Base-by-base conservation (phyloP, 352 stramenopile species). In the Phytophthora meadii region DNA sequence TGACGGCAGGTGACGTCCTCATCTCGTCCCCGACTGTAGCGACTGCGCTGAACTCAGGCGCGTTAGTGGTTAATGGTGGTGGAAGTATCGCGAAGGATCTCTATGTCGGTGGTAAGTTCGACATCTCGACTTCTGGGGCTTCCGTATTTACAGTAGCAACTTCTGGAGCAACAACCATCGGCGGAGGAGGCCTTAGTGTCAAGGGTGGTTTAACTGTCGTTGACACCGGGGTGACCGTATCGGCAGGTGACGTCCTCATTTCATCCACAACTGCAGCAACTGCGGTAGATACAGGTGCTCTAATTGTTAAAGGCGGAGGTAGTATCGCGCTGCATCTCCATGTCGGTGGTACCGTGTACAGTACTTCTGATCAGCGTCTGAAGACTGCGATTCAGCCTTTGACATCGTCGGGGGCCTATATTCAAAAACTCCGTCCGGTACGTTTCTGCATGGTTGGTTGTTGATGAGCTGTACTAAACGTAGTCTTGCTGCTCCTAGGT, bases 401-500 rank as follows among this genome's bases (percentile, higher is more conserved):
- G 12, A 2, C 42, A 11, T 51, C 70, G 24, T 54, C 72, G 1
- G 46, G 46, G 4, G 50, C 58, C 9, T 49, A 76, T 37, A 72
- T 88, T 49, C 57, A 44, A 17, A 45, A 50, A 14, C 63, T 88
- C 50, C 79, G 62, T 44, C 76, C 76, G 68, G 79, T 88, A 61
- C 44, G 69, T 73, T 45, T 15, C 30, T 36, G 30, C 12, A 36
- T 36, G 5, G 9, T 1, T 10, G 3, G 17, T 44, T 12, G 3
- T 37, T 32, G n/a, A 25, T 28, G 22, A 11, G 7, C 2, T 0
- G 30, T 36, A 9, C 9, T 36, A 14, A 32, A 36, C 12, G 8
- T 36, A 12, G 30, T 55, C 39, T 54, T 36, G 24, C 24, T 47
- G 32, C 7, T 51, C 1, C n/a, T n/a, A 88, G 79, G 79, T 88